Evolutionary conservation across 2,329 filamentous ascomycete genomes (phyloP).

Genomic region (Rhynchosporium secalis): DNA sequence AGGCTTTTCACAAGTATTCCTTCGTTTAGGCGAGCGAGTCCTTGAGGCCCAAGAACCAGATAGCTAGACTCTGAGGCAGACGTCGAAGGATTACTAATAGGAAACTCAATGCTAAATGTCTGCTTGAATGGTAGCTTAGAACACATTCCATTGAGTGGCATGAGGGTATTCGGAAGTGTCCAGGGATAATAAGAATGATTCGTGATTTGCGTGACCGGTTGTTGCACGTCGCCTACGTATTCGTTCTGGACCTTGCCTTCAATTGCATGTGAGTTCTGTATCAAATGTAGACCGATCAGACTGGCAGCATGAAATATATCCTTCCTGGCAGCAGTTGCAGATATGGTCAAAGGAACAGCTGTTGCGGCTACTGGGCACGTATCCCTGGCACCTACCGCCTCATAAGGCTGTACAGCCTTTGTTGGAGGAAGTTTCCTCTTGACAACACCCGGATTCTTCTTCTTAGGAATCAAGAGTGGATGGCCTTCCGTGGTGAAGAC

Average conservation of each 20-base stretch:
- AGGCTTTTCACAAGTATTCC: conserved; percentile 53
- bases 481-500: conserved; percentile 98
- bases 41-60: conserved; percentile 50
- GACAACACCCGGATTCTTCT: conserved; percentile 29
- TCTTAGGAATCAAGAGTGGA: conserved; percentile 77
- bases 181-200: conserved; percentile 91
- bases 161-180: conserved; percentile 76
- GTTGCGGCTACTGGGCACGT: conserved; percentile 66
- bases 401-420: conserved; percentile 43
- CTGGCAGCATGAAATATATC: conserved; percentile 90
- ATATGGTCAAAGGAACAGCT: conserved; percentile 68
- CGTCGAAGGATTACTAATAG: conserved; percentile 45
- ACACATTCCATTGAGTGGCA: conserved; percentile 78
- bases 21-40: conserved; percentile 49
- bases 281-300: conserved; percentile 77
- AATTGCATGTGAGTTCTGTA: conserved; percentile 62
- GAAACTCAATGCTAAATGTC: conserved; percentile 68
- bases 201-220: conserved; percentile 45
- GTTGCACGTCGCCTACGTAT: neutral
- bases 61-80: conserved; percentile 40
- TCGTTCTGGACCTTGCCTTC: conserved; percentile 10
- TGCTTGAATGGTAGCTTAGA: conserved; percentile 68
- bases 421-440: conserved; percentile 23
- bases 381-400: conserved; percentile 41
- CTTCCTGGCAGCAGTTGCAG: conserved; percentile 72